These are phyloP conservation scores for Aspergillus sergii DNA, from an alignment of 2,329 filamentous ascomycete genomes.

Conservation along the genomic window DNA sequence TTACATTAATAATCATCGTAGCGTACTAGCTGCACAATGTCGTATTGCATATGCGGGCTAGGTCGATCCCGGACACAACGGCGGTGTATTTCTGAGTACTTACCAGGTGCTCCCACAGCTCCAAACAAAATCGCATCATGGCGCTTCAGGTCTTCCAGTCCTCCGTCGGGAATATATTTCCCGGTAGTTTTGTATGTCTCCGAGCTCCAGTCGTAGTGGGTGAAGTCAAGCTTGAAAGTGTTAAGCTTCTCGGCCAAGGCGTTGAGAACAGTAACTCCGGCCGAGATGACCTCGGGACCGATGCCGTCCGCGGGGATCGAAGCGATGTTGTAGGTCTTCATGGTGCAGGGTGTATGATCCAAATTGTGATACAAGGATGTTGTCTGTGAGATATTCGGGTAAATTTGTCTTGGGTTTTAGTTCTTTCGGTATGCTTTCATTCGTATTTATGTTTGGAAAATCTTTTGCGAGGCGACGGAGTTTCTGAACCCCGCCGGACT, in stretches of 20 bases:
- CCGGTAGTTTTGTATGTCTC: slow-evolving; percentile 67
- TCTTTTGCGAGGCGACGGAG: background rate
- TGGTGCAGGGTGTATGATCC: background rate
- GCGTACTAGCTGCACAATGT: background rate
- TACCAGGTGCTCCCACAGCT: slow-evolving; percentile 64
- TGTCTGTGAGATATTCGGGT: background rate
- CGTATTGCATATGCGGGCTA: background rate
- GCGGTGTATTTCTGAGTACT: background rate
- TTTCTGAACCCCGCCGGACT: background rate
- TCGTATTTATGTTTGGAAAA: slow-evolving; percentile 1
- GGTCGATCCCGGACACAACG: background rate
- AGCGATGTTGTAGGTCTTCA: slow-evolving; percentile 56
- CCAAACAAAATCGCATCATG: slow-evolving; percentile 71
- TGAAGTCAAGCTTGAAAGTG: slow-evolving; percentile 63
- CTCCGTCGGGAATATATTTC: slow-evolving; percentile 65
- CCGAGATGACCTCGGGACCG: slow-evolving; percentile 67
- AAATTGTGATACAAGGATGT: background rate
- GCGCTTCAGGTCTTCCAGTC: slow-evolving; percentile 57
- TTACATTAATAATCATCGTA: background rate
- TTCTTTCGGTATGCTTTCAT: background rate
- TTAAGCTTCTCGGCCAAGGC: slow-evolving; percentile 46
- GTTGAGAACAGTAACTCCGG: slow-evolving; percentile 64
- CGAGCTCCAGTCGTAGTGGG: slow-evolving; percentile 68
- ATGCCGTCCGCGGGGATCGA: slow-evolving; percentile 71
- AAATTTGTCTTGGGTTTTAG: background rate